Conservation (phyloP, 2,329 filamentous ascomycete species). For the Metarhizium album region DNA sequence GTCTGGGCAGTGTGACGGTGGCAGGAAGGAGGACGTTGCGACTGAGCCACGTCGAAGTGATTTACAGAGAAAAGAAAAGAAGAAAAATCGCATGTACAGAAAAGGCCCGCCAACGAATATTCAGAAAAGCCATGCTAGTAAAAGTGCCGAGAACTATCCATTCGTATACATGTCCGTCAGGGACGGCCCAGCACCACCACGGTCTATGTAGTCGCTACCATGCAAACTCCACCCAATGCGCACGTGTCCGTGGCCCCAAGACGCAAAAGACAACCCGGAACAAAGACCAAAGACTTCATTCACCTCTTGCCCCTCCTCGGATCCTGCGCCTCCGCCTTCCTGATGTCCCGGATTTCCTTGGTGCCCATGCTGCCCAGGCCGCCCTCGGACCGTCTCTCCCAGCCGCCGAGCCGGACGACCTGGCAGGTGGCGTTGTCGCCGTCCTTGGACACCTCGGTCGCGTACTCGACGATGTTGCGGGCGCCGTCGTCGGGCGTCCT, state of each 20-base stretch:
- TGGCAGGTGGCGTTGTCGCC: slow-evolving; percentile 62
- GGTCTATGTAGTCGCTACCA: neutral
- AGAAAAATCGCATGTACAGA: no score
- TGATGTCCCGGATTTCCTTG: slow-evolving; percentile 80
- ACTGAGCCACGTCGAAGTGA: no score
- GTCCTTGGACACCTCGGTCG: slow-evolving; percentile 65
- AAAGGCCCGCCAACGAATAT: no score
- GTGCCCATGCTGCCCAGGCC: slow-evolving; percentile 83
- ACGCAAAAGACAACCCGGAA: neutral
- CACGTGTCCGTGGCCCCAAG: no score
- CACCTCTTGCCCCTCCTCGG: slow-evolving; percentile 57
- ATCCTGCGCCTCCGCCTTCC: slow-evolving; percentile 69
- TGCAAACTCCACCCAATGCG: neutral
- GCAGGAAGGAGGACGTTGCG: no score
- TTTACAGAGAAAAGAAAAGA: no score
- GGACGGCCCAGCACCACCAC: no score
- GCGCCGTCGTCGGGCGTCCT: slow-evolving; percentile 81
- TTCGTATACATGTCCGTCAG: no score
- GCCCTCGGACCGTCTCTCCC: slow-evolving; percentile 68
- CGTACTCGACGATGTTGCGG: slow-evolving; percentile 69
- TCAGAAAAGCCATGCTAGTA: no score
- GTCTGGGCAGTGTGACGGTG: no score
- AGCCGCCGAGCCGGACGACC: slow-evolving; percentile 56
- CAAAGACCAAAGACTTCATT: slow-evolving; percentile 1
- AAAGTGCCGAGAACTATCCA: no score